Percentiles rank a stretch among this genome's conserved stretches.
These are phyloP conservation scores for Brassica carinata DNA, from an alignment of 345 rosid species.

Conservation along the genomic window DNA sequence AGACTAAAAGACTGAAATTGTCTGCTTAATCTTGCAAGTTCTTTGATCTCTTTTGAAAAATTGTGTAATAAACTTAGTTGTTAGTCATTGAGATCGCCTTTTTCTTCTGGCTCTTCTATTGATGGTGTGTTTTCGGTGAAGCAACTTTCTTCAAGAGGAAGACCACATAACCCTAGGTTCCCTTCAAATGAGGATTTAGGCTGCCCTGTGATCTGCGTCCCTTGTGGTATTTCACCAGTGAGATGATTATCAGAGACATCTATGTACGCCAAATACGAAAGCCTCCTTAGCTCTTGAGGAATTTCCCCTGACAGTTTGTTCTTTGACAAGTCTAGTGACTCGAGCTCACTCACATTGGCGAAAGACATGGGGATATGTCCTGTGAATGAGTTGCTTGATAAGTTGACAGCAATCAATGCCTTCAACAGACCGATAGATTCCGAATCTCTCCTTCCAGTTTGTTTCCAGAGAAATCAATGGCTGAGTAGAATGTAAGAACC, in stretches of 20 bases:
- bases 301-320: conserved; percentile 29
- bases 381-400: conserved; percentile 35
- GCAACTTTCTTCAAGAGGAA: conserved; percentile 1
- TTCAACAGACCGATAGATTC: conserved; percentile 32
- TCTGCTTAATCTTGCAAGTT: background rate
- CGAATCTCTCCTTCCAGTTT: conserved; percentile 16
- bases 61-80: background rate
- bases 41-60: background rate
- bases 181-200: conserved; percentile 8
- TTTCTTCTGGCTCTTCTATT: background rate
- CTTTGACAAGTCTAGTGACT: conserved; percentile 30
- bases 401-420: conserved; percentile 33
- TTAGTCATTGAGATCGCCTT: background rate
- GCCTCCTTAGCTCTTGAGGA: conserved; percentile 14
- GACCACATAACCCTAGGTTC: background rate
- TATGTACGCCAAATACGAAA: conserved; percentile 20
- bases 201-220: conserved; percentile 5
- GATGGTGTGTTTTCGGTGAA: background rate
- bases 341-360: conserved; percentile 29
- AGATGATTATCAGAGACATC: conserved; percentile 12
- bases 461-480: conserved; percentile 41
- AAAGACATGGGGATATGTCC: conserved; percentile 23
- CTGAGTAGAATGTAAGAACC: background rate
- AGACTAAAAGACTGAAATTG: background rate
- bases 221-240: conserved; percentile 1